phyloP scores from a whole-genome alignment of 1,284 basidiomycete genomes.

The Butyriboletus regius region DNA sequence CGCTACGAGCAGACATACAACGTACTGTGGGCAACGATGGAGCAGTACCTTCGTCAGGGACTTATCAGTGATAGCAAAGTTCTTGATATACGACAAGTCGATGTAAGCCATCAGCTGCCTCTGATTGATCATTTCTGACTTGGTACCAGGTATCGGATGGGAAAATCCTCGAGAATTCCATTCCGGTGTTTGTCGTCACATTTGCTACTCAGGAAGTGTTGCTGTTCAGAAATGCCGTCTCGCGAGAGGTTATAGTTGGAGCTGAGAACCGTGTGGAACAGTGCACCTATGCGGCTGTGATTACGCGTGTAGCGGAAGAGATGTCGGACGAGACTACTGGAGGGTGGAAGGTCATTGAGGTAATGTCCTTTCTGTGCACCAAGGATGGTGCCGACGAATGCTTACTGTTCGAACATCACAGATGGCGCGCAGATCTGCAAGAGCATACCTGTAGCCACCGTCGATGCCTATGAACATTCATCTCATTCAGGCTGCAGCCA shows the following conservation, averaged over 20 bases:
- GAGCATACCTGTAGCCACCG: slow-evolving; percentile 32
- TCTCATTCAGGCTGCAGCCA: slow-evolving; percentile 3
- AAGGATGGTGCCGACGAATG: neutral
- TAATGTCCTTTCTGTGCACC: slow-evolving; percentile 27
- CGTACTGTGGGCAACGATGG: slow-evolving; percentile 95
- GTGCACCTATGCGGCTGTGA: slow-evolving; percentile 85
- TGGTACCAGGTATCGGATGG: slow-evolving; percentile 54
- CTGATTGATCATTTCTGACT: slow-evolving; percentile 1
- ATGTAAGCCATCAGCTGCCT: slow-evolving; percentile 49
- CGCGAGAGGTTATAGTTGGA: slow-evolving; percentile 78
- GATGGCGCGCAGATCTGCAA: slow-evolving; percentile 37
- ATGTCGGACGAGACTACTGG: slow-evolving; percentile 87
- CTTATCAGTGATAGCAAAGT: slow-evolving; percentile 86
- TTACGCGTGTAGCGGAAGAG: slow-evolving; percentile 82
- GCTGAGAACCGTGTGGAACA: slow-evolving; percentile 86
- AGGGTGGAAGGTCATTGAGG: slow-evolving; percentile 97
- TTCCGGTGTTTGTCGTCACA: slow-evolving; percentile 89
- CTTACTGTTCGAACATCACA: slow-evolving; percentile 11
- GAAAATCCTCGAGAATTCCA: slow-evolving; percentile 81
- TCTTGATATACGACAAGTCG: slow-evolving; percentile 89
- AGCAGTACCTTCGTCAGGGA: slow-evolving; percentile 85
- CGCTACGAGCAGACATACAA: slow-evolving; percentile 72
- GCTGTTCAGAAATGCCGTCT: slow-evolving; percentile 84
- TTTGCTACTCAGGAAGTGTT: slow-evolving; percentile 93
- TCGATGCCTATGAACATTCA: neutral